Evolutionary conservation across 805 yeast species (phyloP).

Genomic region (Starmerella khaoyaiensis): DNA sequence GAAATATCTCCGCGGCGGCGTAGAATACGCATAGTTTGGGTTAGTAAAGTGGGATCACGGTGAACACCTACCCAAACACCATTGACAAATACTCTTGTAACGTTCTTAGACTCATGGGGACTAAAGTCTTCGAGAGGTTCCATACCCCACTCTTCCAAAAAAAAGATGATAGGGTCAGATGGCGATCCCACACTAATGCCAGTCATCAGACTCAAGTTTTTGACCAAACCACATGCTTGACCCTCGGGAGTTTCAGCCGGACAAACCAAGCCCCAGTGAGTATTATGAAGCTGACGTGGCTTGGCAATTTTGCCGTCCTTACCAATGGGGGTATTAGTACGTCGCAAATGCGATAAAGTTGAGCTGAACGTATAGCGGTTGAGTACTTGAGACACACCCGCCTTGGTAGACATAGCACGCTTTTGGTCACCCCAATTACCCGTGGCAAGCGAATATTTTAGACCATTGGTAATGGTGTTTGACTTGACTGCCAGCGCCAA

Average conservation of each 20-base stretch:
- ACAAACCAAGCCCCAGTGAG: slow-evolving; percentile 99
- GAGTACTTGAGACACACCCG: slow-evolving; percentile 98
- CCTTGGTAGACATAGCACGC: slow-evolving; percentile 97
- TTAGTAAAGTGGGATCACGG: slow-evolving; percentile 85
- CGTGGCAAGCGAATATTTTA: slow-evolving; percentile 93
- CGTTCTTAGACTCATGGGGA: slow-evolving; percentile 80
- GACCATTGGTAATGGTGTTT: slow-evolving; percentile 92
- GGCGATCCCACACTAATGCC: slow-evolving; percentile 96
- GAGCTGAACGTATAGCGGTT: slow-evolving; percentile 97
- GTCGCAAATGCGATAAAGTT: slow-evolving; percentile 94
- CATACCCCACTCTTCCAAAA: slow-evolving; percentile 98
- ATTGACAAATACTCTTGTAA: slow-evolving; percentile 88
- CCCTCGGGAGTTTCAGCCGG: slow-evolving; percentile 99
- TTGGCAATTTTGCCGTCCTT: slow-evolving; percentile 98
- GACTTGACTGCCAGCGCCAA: slow-evolving; percentile 94
- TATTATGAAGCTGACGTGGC: slow-evolving; percentile 97
- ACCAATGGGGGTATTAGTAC: slow-evolving; percentile 98
- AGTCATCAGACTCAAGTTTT: slow-evolving; percentile 90
- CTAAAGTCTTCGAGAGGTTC: slow-evolving; percentile 93
- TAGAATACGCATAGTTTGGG: slow-evolving; percentile 77
- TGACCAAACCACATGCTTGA: slow-evolving; percentile 98
- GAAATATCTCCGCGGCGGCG: slow-evolving; percentile 93
- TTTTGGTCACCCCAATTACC: slow-evolving; percentile 99
- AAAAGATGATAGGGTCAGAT: slow-evolving; percentile 85
- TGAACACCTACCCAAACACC: slow-evolving; percentile 99